Evolutionary conservation across 1,284 basidiomycete species (phyloP).

Genomic region (Ceratobasidium sp.): DNA sequence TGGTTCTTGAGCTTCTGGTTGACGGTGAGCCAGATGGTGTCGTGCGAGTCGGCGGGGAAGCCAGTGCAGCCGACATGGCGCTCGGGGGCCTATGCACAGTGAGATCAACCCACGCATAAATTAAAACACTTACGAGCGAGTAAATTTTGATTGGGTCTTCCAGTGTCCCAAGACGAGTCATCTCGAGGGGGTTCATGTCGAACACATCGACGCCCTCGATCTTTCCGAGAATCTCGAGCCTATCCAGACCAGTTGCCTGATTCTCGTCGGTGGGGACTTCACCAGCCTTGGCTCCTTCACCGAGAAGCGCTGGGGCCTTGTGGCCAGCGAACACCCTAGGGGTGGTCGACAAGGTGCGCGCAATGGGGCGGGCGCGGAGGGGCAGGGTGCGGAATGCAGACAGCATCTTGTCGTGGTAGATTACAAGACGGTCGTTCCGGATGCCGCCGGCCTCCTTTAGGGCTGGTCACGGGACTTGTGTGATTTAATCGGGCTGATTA

Average conservation of each 20-base stretch:
- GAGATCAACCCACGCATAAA: conserved; percentile 18
- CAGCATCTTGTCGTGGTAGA: conserved; percentile 29
- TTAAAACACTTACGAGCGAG: conserved; percentile 72
- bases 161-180: conserved; percentile 87
- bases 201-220: conserved; percentile 91
- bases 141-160: conserved; percentile 87
- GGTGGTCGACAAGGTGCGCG: conserved; percentile 34
- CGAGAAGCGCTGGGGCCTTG: conserved; percentile 72
- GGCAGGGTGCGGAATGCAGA: conserved; percentile 24
- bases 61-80: conserved; percentile 93
- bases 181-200: conserved; percentile 85
- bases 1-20: conserved; percentile 66
- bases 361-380: conserved; percentile 13
- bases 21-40: conserved; percentile 82
- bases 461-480: conserved; percentile 20
- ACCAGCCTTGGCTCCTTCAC: conserved; percentile 76
- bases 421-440: conserved; percentile 14
- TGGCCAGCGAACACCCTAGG: conserved; percentile 50
- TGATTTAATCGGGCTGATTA: not conserved
- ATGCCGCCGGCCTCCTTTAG: conserved; percentile 24
- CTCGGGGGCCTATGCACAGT: conserved; percentile 64
- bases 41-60: conserved; percentile 89
- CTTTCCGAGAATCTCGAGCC: conserved; percentile 89
- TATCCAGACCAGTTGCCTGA: conserved; percentile 96
- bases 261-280: conserved; percentile 83